Conservation (phyloP, 805 yeast species). For the Osmozyma mogii region DNA sequence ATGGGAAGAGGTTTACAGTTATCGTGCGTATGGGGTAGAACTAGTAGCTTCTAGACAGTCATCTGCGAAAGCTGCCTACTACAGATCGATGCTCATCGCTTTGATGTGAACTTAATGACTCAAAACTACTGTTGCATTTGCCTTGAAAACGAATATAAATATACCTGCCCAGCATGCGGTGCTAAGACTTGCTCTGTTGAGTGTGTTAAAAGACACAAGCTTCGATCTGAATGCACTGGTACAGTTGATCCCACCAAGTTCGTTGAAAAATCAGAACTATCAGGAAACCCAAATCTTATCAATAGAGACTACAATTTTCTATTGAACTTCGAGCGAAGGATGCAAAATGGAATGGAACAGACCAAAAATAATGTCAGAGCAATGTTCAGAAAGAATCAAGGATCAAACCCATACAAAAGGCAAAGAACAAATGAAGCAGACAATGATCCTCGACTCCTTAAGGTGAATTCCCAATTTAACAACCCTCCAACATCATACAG, state of each 20-base stretch:
- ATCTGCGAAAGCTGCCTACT: too few relatives aligned
- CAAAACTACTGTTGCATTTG: conserved; percentile 32
- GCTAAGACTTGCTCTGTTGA: conserved; percentile 57
- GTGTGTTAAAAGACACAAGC: conserved; percentile 70
- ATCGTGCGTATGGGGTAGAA: too few relatives aligned
- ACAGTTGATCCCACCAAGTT: conserved; percentile 52
- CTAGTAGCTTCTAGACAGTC: too few relatives aligned
- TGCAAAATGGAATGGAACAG: conserved; percentile 54
- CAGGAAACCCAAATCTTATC: conserved; percentile 36
- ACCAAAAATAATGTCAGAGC: conserved; percentile 33
- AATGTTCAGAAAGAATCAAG: conserved; percentile 23
- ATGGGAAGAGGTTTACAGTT: too few relatives aligned
- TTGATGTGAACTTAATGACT: neutral
- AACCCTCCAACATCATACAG: conserved; percentile 23
- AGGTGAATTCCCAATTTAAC: conserved; percentile 17
- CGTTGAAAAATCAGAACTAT: conserved; percentile 40
- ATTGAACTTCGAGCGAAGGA: conserved; percentile 46
- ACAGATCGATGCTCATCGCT: too few relatives aligned
- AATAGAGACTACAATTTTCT: conserved; percentile 83
- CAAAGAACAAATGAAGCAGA: conserved; percentile 4
- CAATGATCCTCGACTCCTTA: conserved; percentile 17
- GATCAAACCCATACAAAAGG: conserved; percentile 10
- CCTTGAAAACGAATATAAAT: conserved; percentile 39
- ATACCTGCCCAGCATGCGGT: conserved; percentile 76
- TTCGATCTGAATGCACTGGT: conserved; percentile 58